Conservation (phyloP, 257 asterid species). For the Scutellaria barbata region DNA sequence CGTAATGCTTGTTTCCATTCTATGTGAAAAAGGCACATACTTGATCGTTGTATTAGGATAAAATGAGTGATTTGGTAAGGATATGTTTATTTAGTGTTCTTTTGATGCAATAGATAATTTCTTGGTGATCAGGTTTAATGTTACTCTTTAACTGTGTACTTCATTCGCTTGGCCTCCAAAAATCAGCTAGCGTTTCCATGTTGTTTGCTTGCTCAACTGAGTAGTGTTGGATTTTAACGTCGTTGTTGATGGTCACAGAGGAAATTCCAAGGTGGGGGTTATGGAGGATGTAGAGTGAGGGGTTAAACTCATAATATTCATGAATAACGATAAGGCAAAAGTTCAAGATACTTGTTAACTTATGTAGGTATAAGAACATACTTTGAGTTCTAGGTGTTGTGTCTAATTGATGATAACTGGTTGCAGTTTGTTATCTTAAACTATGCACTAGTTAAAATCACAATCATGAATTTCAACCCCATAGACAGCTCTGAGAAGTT, state of each 20-base stretch:
- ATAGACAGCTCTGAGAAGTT: background rate
- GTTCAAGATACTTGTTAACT: background rate
- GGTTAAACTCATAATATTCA: background rate
- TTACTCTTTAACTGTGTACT: background rate
- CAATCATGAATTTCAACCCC: constrained; percentile 3
- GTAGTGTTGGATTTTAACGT: background rate
- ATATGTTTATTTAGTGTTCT: background rate
- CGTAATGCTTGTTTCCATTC: background rate
- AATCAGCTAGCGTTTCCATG: background rate
- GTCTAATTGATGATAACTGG: background rate
- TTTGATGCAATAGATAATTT: background rate
- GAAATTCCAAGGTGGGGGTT: background rate
- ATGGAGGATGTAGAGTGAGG: constrained; percentile 17
- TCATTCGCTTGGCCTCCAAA: background rate
- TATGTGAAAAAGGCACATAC: constrained; percentile 4
- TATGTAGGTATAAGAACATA: constrained; percentile 7
- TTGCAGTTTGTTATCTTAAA: constrained; percentile 25
- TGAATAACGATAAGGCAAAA: background rate
- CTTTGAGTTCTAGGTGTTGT: constrained; percentile 3
- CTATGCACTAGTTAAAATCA: background rate
- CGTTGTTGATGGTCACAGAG: background rate
- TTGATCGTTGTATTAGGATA: background rate
- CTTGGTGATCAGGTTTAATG: background rate
- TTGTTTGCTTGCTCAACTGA: background rate
- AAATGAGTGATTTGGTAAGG: background rate